Evolutionary conservation across 768 basidiomycete genomes (phyloP).

Genomic region (Boletus fagicola): DNA sequence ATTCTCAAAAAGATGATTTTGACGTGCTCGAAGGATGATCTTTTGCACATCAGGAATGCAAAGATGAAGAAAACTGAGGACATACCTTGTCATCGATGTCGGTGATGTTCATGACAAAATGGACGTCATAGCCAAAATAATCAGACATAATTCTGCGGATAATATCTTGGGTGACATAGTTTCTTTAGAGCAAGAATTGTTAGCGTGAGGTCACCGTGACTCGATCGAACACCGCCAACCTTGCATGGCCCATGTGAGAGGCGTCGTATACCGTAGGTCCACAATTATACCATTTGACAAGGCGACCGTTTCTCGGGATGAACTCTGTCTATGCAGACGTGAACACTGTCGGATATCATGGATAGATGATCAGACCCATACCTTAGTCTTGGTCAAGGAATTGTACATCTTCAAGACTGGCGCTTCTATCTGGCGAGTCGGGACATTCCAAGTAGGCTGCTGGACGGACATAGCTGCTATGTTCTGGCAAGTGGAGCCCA

Average conservation of each 20-base stretch:
- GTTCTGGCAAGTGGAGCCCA: slow-evolving; percentile 4
- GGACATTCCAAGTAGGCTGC: slow-evolving; percentile 54
- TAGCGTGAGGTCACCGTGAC: neutral
- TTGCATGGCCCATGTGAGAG: slow-evolving; percentile 97
- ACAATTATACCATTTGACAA: slow-evolving; percentile 99
- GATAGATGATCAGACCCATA: slow-evolving; percentile 34
- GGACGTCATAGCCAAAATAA: slow-evolving; percentile 96
- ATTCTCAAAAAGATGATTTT: slow-evolving; percentile 65
- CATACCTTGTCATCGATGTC: slow-evolving; percentile 98
- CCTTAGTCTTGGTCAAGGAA: slow-evolving; percentile 89
- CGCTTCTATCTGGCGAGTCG: slow-evolving; percentile 37
- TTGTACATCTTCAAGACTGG: slow-evolving; percentile 79
- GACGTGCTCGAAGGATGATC: slow-evolving; percentile 93
- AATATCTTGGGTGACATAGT: slow-evolving; percentile 55
- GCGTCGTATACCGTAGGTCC: slow-evolving; percentile 99
- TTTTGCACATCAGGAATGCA: slow-evolving; percentile 32
- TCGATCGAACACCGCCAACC: slow-evolving; percentile 45
- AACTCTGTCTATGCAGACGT: slow-evolving; percentile 65
- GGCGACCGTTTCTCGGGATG: slow-evolving; percentile 60
- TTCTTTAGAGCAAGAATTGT: slow-evolving; percentile 48
- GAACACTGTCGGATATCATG: slow-evolving; percentile 5
- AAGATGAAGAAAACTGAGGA: neutral
- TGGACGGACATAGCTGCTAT: slow-evolving; percentile 49
- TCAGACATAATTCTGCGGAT: slow-evolving; percentile 76
- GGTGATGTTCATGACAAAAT: slow-evolving; percentile 99